phyloP scores from a whole-genome alignment of 441 rosid species.

The Pelargonium fulgidum region DNA sequence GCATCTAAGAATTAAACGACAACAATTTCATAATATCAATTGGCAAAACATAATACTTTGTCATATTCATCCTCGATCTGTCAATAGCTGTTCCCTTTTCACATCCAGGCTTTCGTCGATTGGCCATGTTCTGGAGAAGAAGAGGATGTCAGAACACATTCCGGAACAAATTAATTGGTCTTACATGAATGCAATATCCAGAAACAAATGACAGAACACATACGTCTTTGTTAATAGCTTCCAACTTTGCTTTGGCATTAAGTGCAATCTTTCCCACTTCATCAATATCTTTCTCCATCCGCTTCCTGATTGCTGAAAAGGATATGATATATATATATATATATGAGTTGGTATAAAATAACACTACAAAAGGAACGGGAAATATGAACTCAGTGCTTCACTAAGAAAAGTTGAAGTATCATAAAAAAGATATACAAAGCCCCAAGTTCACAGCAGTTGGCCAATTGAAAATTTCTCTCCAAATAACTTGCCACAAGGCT shows the following conservation, averaged over 20 bases:
- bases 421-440: no score
- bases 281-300: slow-evolving; percentile 93
- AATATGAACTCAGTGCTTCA: background rate
- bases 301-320: slow-evolving; percentile 67
- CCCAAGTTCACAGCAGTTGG: no score
- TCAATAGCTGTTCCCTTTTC: slow-evolving; percentile 91
- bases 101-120: slow-evolving; percentile 85
- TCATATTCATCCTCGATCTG: slow-evolving; percentile 81
- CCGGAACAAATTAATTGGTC: slow-evolving; percentile 1
- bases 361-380: background rate
- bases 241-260: slow-evolving; percentile 61
- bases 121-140: slow-evolving; percentile 59
- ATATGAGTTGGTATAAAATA: background rate
- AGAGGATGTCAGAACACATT: slow-evolving; percentile 14
- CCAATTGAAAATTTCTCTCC: no score
- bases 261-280: slow-evolving; percentile 85
- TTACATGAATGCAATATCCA: background rate
- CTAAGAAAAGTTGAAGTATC: no score
- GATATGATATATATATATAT: background rate
- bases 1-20: background rate
- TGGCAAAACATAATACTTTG: slow-evolving; percentile 38
- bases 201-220: slow-evolving; percentile 1
- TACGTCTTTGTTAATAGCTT: slow-evolving; percentile 82
- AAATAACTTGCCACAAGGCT: no score
- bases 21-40: background rate